These are phyloP conservation scores for Talaromyces pinophilus DNA, from an alignment of 2,329 filamentous ascomycete species.

Conservation along the genomic window DNA sequence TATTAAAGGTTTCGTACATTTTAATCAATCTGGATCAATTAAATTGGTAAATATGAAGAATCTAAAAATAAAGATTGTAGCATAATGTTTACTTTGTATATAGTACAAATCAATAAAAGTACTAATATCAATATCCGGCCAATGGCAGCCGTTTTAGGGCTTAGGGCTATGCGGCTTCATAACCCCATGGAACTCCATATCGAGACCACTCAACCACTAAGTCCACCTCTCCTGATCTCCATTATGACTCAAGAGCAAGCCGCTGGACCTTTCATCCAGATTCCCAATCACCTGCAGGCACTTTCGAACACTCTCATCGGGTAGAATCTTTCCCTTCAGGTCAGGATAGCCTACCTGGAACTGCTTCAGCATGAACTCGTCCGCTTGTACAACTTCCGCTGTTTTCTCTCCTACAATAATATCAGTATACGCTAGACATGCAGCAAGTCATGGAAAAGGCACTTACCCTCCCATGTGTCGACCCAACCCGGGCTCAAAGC, in stretches of 20 bases:
- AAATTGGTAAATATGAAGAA: background rate
- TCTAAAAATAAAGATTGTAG: background rate
- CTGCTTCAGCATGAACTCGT: slow-evolving; percentile 26
- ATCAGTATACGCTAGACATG: background rate
- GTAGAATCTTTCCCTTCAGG: slow-evolving; percentile 29
- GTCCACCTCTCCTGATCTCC: slow-evolving; percentile 34
- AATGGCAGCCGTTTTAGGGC: background rate
- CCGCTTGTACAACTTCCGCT: background rate
- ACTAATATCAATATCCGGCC: background rate
- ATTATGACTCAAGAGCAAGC: slow-evolving; percentile 31
- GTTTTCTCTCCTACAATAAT: background rate
- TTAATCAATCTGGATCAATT: background rate
- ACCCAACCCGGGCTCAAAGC: slow-evolving; percentile 40
- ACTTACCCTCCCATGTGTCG: slow-evolving; percentile 30
- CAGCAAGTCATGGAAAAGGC: background rate
- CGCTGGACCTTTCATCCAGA: slow-evolving; percentile 29
- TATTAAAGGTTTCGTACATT: background rate
- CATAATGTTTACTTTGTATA: too few species aligned
- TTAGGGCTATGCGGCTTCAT: background rate
- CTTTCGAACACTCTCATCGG: slow-evolving; percentile 32
- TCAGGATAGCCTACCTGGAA: slow-evolving; percentile 28
- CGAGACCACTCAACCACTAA: background rate
- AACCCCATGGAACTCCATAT: background rate
- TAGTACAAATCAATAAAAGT: background rate
- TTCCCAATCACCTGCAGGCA: slow-evolving; percentile 30